phyloP scores from a whole-genome alignment of 805 yeast species.

The Yamadazyma tumulicola region DNA sequence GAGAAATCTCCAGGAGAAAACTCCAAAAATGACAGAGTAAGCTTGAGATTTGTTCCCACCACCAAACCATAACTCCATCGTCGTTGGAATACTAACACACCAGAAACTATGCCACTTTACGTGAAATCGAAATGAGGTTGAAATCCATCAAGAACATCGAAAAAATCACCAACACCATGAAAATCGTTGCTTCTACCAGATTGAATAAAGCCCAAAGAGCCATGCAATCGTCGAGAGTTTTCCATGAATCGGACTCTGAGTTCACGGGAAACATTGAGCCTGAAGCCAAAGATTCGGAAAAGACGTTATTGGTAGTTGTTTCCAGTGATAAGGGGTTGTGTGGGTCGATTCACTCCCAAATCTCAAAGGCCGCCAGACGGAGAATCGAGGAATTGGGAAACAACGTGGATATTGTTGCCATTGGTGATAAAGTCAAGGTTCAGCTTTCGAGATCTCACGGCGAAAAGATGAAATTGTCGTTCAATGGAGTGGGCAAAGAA shows the following conservation, averaged over 20 bases:
- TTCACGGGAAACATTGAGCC: conserved; percentile 75
- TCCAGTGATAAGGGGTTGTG: conserved; percentile 98
- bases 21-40: not conserved
- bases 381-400: conserved; percentile 60
- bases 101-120: conserved; percentile 95
- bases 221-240: conserved; percentile 81
- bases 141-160: conserved; percentile 98
- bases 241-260: conserved; percentile 74
- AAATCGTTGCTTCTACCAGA: conserved; percentile 97
- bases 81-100: conserved; percentile 1
- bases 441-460: conserved; percentile 84
- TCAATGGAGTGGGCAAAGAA: conserved; percentile 93
- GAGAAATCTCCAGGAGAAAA: not conserved
- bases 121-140: conserved; percentile 97
- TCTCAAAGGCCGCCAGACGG: conserved; percentile 81
- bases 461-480: conserved; percentile 64
- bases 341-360: conserved; percentile 96
- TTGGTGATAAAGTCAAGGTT: conserved; percentile 92
- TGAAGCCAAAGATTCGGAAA: conserved; percentile 60
- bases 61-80: too few species aligned
- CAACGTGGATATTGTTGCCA: conserved; percentile 70
- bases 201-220: conserved; percentile 94
- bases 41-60: too few species aligned
- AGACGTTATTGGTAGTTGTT: conserved; percentile 78
- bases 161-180: conserved; percentile 99